Evolutionary conservation across 495 filamentous ascomycete species (phyloP).

Genomic region (Penicillium fimorum): DNA sequence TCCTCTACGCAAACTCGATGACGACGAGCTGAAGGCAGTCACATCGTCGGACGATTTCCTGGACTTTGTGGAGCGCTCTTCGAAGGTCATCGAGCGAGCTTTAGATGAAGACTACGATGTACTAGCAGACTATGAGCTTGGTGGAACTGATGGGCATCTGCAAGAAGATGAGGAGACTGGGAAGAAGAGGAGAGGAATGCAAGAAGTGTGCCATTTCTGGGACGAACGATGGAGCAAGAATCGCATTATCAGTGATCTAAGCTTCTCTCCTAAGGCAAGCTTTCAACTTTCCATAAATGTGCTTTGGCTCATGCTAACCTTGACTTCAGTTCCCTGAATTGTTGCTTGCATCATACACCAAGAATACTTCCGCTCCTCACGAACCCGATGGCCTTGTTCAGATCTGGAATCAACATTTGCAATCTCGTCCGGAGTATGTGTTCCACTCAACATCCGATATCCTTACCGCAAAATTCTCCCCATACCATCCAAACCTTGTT

Average conservation of each 20-base stretch:
- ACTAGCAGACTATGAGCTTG: conserved; percentile 86
- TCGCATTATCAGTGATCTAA: conserved; percentile 88
- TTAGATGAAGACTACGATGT: conserved; percentile 94
- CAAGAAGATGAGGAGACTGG: conserved; percentile 83
- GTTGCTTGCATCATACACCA: conserved; percentile 90
- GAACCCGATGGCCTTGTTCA: conserved; percentile 93
- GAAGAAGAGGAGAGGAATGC: conserved; percentile 75
- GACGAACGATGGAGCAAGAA: conserved; percentile 96
- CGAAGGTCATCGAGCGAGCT: conserved; percentile 95
- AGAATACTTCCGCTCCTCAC: conserved; percentile 91
- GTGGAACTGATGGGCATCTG: conserved; percentile 62
- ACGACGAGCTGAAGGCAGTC: conserved; percentile 86
- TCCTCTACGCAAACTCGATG: conserved; percentile 75
- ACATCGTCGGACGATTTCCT: conserved; percentile 90
- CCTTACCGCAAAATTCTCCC: conserved; percentile 91
- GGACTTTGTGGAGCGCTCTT: conserved; percentile 92
- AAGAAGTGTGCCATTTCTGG: conserved; percentile 87
- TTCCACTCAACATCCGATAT: conserved; percentile 97
- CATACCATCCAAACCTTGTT: conserved; percentile 93
- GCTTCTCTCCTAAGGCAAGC: conserved; percentile 84
- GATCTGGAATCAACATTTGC: conserved; percentile 95
- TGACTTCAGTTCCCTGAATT: conserved; percentile 74
- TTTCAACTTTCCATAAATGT: background rate
- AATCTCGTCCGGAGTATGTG: conserved; percentile 89
- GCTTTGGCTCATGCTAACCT: conserved; percentile 17